Percentiles rank a stretch among this genome's conserved stretches.
Evolutionary conservation across 129 eudicot species (phyloP).

Genomic region (Flaveria trinervia): DNA sequence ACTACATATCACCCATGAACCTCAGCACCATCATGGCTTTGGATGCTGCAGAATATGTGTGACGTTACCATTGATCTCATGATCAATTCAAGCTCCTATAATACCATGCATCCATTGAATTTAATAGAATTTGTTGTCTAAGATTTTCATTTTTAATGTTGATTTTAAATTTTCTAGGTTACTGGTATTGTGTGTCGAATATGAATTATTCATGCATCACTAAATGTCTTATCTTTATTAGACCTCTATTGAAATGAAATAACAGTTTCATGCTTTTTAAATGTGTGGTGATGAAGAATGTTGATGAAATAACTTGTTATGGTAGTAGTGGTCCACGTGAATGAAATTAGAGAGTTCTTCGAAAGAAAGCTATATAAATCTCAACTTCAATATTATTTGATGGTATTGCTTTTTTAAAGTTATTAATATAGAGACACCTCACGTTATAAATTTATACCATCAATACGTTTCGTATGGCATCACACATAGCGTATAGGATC

Average conservation of each 20-base stretch:
- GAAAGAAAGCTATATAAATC: too few species aligned
- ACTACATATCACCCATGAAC: constrained; percentile 45
- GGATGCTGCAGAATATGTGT: constrained; percentile 30
- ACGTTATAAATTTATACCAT: too few species aligned
- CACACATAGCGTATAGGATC: too few species aligned
- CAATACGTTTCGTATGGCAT: too few species aligned
- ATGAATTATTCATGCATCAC: constrained; percentile 5
- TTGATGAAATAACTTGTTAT: not conserved
- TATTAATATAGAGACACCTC: too few species aligned
- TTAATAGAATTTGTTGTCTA: not conserved
- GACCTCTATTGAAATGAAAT: constrained; percentile 6
- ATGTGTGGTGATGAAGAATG: not conserved
- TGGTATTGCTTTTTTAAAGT: too few species aligned
- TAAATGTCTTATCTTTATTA: not conserved
- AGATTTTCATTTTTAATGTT: constrained; percentile 19
- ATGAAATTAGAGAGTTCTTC: too few species aligned
- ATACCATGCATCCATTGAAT: constrained; percentile 6
- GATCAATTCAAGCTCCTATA: not conserved
- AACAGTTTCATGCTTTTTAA: not conserved
- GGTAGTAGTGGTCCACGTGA: too few species aligned
- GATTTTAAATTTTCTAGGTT: constrained; percentile 10
- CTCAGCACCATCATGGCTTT: constrained; percentile 42
- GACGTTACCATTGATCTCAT: not conserved
- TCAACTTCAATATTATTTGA: too few species aligned
- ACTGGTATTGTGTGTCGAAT: not conserved